Evolutionary conservation across 2,329 filamentous ascomycete species (phyloP).

Genomic region (Colletotrichum chlorophyti): DNA sequence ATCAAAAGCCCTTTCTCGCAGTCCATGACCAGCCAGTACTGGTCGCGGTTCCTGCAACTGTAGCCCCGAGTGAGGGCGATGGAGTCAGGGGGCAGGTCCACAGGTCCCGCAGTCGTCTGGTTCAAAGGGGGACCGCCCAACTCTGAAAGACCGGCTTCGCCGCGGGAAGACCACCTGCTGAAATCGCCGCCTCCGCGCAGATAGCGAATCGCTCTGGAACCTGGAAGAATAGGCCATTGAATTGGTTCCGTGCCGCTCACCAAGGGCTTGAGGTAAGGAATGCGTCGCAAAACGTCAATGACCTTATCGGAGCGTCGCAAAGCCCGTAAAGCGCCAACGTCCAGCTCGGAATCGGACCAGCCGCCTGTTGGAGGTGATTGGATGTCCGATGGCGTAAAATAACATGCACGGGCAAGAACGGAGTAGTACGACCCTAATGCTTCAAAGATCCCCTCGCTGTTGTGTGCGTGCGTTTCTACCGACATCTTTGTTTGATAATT

Average conservation of each 20-base stretch:
- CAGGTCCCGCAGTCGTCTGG: background rate
- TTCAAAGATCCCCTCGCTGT: no score
- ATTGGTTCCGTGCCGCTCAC: background rate
- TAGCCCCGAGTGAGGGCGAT: slow-evolving; percentile 1
- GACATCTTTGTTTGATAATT: no score
- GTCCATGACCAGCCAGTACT: background rate
- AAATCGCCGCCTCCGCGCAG: slow-evolving; percentile 10
- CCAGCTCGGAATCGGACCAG: slow-evolving; percentile 11
- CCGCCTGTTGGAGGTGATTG: slow-evolving; percentile 4
- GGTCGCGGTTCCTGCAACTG: background rate
- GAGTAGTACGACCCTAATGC: background rate
- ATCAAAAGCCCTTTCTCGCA: slow-evolving; percentile 4
- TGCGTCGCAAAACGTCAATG: slow-evolving; percentile 12
- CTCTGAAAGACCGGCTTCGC: slow-evolving; percentile 4
- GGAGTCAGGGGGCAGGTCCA: background rate
- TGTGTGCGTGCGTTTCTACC: no score
- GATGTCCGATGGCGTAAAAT: slow-evolving; percentile 6
- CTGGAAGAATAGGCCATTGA: slow-evolving; percentile 2
- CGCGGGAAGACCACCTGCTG: background rate
- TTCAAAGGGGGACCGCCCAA: background rate
- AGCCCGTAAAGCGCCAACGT: slow-evolving; percentile 12
- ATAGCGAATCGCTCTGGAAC: slow-evolving; percentile 3
- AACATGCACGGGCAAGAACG: background rate
- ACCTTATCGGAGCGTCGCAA: slow-evolving; percentile 2
- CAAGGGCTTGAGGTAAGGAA: slow-evolving; percentile 10